Evolutionary conservation across 345 rosid genomes (phyloP).

Genomic region (Nephelium lappaceum): DNA sequence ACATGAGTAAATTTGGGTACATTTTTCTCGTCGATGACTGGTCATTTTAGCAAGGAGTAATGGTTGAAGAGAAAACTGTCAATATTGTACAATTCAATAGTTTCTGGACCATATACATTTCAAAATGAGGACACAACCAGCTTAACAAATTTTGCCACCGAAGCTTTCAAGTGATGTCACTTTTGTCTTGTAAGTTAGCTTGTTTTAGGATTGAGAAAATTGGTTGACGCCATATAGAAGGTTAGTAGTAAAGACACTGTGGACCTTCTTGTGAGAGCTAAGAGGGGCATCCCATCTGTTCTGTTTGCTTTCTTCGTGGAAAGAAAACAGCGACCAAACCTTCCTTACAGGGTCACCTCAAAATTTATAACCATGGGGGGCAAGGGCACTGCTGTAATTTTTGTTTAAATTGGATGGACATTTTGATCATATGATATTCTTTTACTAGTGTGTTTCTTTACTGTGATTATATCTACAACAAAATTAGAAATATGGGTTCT

Average conservation of each 20-base stretch:
- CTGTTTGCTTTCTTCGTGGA: neutral
- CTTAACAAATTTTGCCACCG: conserved; percentile 11
- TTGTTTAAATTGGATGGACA: too few species aligned
- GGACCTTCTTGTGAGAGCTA: conserved; percentile 19
- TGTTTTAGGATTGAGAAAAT: conserved; percentile 20
- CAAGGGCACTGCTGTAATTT: too few species aligned
- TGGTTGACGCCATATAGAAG: conserved; percentile 1
- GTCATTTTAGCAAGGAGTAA: conserved; percentile 24
- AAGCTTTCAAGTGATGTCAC: conserved; percentile 16
- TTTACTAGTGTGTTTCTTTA: too few species aligned
- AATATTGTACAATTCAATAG: conserved; percentile 13
- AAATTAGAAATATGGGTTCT: too few species aligned
- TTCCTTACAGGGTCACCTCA: neutral
- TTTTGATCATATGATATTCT: too few species aligned
- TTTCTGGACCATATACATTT: conserved; percentile 11
- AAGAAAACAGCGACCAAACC: neutral
- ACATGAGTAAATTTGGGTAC: conserved; percentile 4
- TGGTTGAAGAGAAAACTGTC: conserved; percentile 22
- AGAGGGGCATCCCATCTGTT: neutral
- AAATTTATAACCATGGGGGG: neutral
- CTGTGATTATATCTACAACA: too few species aligned
- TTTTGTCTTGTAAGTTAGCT: conserved; percentile 19
- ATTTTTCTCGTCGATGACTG: neutral
- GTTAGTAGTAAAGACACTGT: neutral
- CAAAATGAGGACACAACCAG: conserved; percentile 16